Evolutionary conservation across 2,329 filamentous ascomycete species (phyloP).

Genomic region (Periconia digitata): DNA sequence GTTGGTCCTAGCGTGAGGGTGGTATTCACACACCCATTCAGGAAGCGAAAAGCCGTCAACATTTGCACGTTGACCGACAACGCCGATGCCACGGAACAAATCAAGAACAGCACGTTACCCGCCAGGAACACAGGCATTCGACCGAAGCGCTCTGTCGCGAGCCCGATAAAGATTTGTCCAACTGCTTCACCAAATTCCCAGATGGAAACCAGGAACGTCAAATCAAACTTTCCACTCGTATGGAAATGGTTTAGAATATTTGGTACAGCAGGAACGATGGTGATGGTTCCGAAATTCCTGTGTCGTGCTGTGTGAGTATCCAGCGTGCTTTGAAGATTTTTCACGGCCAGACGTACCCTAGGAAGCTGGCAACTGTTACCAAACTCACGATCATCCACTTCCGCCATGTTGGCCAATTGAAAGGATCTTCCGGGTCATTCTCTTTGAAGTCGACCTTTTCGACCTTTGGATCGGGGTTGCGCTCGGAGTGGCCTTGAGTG

Average conservation of each 20-base stretch:
- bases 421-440: conserved; percentile 4
- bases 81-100: conserved; percentile 46
- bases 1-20: conserved; percentile 49
- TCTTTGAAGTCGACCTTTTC: no score
- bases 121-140: conserved; percentile 38
- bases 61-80: conserved; percentile 47
- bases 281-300: conserved; percentile 1
- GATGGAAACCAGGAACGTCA: conserved; percentile 1
- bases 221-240: background rate
- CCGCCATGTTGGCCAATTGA: conserved; percentile 1
- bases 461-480: no score
- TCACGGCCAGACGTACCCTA: background rate
- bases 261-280: background rate
- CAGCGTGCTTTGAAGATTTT: background rate
- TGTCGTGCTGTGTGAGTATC: background rate
- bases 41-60: conserved; percentile 49
- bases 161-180: conserved; percentile 66
- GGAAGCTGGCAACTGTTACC: conserved; percentile 2
- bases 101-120: conserved; percentile 40
- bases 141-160: conserved; percentile 59
- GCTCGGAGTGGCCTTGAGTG: no score
- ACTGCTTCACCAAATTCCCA: conserved; percentile 60
- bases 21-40: conserved; percentile 45
- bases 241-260: background rate
- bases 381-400: background rate